Conservation (phyloP, 805 yeast species). For the Candida gorgasii region DNA sequence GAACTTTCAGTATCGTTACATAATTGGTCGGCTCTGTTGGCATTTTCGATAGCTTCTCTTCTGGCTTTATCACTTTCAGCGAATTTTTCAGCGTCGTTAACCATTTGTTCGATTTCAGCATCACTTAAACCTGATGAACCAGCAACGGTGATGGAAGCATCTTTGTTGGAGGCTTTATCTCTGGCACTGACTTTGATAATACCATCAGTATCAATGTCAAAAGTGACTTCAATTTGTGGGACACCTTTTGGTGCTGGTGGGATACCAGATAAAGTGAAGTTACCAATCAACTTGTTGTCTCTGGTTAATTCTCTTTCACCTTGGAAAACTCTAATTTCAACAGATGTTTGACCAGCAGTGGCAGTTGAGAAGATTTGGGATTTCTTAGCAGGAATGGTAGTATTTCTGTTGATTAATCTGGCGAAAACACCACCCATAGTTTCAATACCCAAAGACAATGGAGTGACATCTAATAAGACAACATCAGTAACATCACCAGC, state of each 20-base stretch:
- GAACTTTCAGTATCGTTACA: slow-evolving; percentile 54
- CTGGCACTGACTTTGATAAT: slow-evolving; percentile 93
- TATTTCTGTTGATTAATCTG: slow-evolving; percentile 86
- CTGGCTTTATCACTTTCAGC: slow-evolving; percentile 86
- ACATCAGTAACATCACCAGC: slow-evolving; percentile 95
- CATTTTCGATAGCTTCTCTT: slow-evolving; percentile 79
- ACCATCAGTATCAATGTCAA: slow-evolving; percentile 97
- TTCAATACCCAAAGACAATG: slow-evolving; percentile 92
- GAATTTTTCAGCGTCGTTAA: slow-evolving; percentile 84
- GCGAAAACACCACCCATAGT: slow-evolving; percentile 98
- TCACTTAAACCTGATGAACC: slow-evolving; percentile 94
- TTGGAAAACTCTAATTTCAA: slow-evolving; percentile 97
- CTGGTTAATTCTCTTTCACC: slow-evolving; percentile 98
- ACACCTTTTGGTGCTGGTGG: slow-evolving; percentile 96
- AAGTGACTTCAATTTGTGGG: slow-evolving; percentile 91
- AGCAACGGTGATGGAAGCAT: slow-evolving; percentile 93
- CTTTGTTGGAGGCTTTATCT: slow-evolving; percentile 92
- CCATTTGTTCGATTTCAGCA: slow-evolving; percentile 87
- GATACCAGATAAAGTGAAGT: slow-evolving; percentile 92
- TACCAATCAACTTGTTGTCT: slow-evolving; percentile 96
- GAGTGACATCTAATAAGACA: slow-evolving; percentile 84
- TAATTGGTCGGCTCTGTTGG: slow-evolving; percentile 82
- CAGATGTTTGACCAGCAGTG: slow-evolving; percentile 94
- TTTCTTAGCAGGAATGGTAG: slow-evolving; percentile 96
- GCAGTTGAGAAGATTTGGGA: slow-evolving; percentile 96